Evolutionary conservation across 371 early-diverging fungal genomes (phyloP).

Genomic region (Mycotypha africana): DNA sequence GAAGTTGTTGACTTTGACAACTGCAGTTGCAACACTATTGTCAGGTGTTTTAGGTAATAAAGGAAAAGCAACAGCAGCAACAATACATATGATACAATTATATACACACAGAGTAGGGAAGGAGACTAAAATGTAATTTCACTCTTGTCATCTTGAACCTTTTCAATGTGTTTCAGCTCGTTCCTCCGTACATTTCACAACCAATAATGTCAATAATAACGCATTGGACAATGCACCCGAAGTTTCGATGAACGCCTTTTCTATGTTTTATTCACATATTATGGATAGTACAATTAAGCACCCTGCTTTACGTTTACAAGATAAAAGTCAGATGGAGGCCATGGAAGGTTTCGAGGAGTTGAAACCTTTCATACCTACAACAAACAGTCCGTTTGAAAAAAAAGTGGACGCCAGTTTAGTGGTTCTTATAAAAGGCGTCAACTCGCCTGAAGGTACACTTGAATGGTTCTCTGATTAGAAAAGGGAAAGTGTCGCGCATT

Average conservation of each 20-base stretch:
- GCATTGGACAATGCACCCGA: conserved; percentile 9
- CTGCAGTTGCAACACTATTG: conserved; percentile 17
- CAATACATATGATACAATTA: too few relatives aligned
- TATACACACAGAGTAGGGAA: too few relatives aligned
- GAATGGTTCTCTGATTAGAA: too few relatives aligned
- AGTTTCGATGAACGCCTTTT: conserved; percentile 16
- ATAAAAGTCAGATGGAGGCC: background rate
- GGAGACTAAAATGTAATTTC: background rate
- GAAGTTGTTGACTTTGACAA: conserved; percentile 3
- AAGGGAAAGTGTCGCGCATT: too few relatives aligned
- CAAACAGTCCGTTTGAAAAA: conserved; percentile 11
- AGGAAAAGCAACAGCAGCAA: background rate
- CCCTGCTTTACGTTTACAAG: conserved; percentile 12
- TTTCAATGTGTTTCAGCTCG: conserved; percentile 19
- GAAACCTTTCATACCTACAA: conserved; percentile 1
- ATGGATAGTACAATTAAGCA: conserved; percentile 17
- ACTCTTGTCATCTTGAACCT: background rate
- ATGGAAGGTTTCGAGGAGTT: conserved; percentile 1
- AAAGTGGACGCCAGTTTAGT: conserved; percentile 17
- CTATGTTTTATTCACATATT: conserved; percentile 20
- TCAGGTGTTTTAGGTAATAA: conserved; percentile 15
- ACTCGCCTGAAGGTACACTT: conserved; percentile 17
- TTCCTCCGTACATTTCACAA: conserved; percentile 18
- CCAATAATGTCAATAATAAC: conserved; percentile 1
- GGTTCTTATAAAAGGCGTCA: conserved; percentile 16